These are phyloP conservation scores for Lentinula raphanica DNA, from an alignment of 768 basidiomycete species.

Conservation along the genomic window DNA sequence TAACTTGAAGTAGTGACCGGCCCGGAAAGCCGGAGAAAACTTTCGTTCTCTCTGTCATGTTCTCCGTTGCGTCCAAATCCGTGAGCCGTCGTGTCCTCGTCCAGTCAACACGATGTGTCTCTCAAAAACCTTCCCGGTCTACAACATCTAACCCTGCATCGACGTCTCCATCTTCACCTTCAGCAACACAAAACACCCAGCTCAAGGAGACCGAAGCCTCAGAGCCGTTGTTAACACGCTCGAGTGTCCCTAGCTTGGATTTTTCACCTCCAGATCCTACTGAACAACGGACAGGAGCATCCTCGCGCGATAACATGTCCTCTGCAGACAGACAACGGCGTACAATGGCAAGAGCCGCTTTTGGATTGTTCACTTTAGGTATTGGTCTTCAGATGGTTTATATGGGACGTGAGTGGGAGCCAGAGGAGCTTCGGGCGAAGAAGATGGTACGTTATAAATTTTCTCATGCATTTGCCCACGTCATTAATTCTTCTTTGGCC, in stretches of 20 bases:
- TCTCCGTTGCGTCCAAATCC: constrained; percentile 27
- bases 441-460: constrained; percentile 61
- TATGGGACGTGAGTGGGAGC: constrained; percentile 76
- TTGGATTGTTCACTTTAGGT: constrained; percentile 52
- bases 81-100: constrained; percentile 27
- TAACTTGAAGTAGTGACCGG: too few relatives aligned
- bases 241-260: constrained; percentile 51
- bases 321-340: constrained; percentile 70
- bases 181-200: constrained; percentile 10
- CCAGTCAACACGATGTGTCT: constrained; percentile 30
- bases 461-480: too few relatives aligned
- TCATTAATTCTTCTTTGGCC: too few relatives aligned
- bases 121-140: constrained; percentile 19
- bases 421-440: constrained; percentile 60
- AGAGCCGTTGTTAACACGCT: not conserved
- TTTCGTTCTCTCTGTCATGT: constrained; percentile 7
- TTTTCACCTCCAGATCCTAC: constrained; percentile 52
- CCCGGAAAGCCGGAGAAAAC: too few relatives aligned
- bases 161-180: constrained; percentile 13
- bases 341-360: constrained; percentile 47
- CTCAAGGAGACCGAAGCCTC: not conserved
- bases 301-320: constrained; percentile 73
- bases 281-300: constrained; percentile 64
- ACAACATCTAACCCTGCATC: not conserved
- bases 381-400: constrained; percentile 54